Base-by-base conservation (phyloP, 1,284 basidiomycete species). In the Ustilago trichophora region DNA sequence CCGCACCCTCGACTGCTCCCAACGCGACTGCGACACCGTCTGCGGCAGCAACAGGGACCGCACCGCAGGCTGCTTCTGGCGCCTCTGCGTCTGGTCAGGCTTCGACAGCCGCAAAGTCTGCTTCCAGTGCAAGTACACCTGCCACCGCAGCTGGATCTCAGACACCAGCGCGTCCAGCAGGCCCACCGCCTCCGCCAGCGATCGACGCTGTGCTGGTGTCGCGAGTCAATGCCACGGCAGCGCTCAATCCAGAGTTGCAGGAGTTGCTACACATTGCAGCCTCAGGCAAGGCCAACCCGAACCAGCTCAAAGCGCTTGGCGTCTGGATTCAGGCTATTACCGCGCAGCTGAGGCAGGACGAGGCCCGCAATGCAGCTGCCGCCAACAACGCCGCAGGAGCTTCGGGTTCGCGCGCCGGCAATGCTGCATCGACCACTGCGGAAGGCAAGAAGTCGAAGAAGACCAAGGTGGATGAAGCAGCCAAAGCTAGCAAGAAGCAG, bases 231-330 rank as follows among this genome's bases (percentile, higher is more conserved):
- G 59, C 55, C 12, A 68, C 65, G 6, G 75, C 75, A 37, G 63
- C 72, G 16, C 54, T 63, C 29, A 72, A 76, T 24, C 73, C 75
- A 11, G 59, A 62, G 37, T 53, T 76, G 22, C 75, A 75, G 29
- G 56, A 62, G 53, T 62, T 76, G 13, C 47, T 76, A 16, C 67
- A 73, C 42, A 69, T 70, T 18, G 75, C 75, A 9, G 75, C 75
- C 1, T 64, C 64, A 12, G 72, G 72, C 36, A 60, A 63, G 34
- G 75, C 75, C 4, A 64, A 53, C 24, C 63, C 69, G 1, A 73
- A 67, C 27, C 58, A 76, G 58, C 66, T 76, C 44, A 68, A 69
- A 44, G 55, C 59, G 3, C 65, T 76, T 2, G 75, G 73, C 8
- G 66, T 59, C 1, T 73, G 67, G 60, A 76, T 76, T 12, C 63